Conservation (phyloP, 441 rosid species). For the Bruguiera hainesii region DNA sequence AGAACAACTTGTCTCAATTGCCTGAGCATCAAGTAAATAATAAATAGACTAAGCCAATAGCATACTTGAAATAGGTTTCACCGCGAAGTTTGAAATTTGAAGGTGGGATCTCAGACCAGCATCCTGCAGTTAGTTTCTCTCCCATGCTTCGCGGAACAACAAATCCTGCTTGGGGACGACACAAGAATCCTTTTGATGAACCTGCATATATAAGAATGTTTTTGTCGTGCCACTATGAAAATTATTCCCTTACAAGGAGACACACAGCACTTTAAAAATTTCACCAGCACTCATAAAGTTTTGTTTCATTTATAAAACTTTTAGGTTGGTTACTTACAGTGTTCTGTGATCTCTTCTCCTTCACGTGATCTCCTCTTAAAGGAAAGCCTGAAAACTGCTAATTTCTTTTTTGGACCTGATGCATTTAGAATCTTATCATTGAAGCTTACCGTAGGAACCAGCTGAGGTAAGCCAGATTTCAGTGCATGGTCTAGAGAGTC, state of each 20-base stretch:
- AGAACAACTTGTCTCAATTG: slow-evolving; percentile 9
- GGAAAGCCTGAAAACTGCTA: slow-evolving; percentile 68
- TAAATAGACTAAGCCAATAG: slow-evolving; percentile 6
- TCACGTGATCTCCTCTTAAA: slow-evolving; percentile 79
- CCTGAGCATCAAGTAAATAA: slow-evolving; percentile 3
- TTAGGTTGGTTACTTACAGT: slow-evolving; percentile 34
- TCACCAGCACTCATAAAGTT: background rate
- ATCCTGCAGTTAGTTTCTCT: slow-evolving; percentile 52
- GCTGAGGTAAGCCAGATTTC: slow-evolving; percentile 43
- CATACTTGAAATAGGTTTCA: slow-evolving; percentile 76
- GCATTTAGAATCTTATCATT: slow-evolving; percentile 51
- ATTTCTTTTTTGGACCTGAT: slow-evolving; percentile 47
- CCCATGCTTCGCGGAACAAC: slow-evolving; percentile 42
- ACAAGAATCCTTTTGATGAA: slow-evolving; percentile 47
- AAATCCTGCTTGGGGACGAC: slow-evolving; percentile 55
- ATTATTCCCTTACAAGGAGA: too few relatives aligned
- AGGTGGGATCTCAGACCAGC: slow-evolving; percentile 78
- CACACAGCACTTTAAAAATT: background rate
- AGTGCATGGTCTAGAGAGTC: slow-evolving; percentile 48
- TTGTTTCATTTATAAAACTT: background rate
- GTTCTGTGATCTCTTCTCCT: slow-evolving; percentile 59
- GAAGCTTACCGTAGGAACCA: slow-evolving; percentile 69
- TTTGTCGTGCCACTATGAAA: too few relatives aligned
- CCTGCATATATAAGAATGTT: slow-evolving; percentile 27
- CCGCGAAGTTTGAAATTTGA: slow-evolving; percentile 85